These are phyloP conservation scores for Fragaria ananassa DNA, from an alignment of 306 rosid genomes.

Conservation along the genomic window DNA sequence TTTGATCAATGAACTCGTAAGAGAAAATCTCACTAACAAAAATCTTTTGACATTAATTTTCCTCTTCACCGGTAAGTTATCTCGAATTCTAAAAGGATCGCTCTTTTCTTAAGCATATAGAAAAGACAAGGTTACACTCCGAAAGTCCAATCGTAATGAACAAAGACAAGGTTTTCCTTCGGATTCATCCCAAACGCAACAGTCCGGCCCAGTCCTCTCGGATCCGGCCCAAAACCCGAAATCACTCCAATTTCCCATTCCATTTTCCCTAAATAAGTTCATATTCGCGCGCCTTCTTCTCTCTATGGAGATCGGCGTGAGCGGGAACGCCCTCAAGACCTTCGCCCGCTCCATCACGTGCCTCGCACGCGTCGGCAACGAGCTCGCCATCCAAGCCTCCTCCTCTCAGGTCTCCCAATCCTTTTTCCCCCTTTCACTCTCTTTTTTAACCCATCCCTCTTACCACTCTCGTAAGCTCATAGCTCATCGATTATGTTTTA, in stretches of 20 bases:
- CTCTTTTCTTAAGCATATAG: no score
- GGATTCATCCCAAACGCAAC: no score
- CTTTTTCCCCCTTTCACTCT: neutral
- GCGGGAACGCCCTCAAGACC: constrained; percentile 76
- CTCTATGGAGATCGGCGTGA: constrained; percentile 62
- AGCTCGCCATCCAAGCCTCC: constrained; percentile 80
- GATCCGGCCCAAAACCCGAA: neutral
- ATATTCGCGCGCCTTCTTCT: constrained; percentile 10
- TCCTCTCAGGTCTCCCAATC: constrained; percentile 56
- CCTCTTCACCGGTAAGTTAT: no score
- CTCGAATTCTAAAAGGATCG: no score
- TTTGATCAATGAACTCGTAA: no score
- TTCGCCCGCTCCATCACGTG: constrained; percentile 86
- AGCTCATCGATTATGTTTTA: neutral
- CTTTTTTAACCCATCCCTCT: neutral
- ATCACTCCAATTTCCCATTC: neutral
- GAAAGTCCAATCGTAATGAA: no score
- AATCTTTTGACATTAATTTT: no score
- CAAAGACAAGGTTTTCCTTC: no score
- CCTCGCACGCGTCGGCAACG: constrained; percentile 86
- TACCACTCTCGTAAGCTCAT: neutral
- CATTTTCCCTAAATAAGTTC: neutral
- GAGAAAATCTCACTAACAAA: no score
- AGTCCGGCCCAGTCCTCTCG: neutral
- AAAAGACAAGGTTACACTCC: no score